Evolutionary conservation across 306 rosid species (phyloP).

Genomic region (Prunus armeniaca): DNA sequence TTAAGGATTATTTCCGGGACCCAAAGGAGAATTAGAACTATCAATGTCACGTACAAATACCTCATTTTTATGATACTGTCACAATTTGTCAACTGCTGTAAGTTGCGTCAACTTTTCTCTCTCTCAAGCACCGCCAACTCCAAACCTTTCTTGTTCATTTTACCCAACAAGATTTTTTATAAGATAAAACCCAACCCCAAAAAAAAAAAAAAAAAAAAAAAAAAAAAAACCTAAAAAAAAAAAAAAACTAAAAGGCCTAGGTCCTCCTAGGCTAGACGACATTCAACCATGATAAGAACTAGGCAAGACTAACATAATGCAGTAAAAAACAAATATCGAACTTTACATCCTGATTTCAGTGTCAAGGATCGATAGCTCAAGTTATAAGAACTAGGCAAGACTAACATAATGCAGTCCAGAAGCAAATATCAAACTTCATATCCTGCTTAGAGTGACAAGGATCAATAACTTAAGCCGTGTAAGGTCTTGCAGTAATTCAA

Average conservation of each 20-base stretch:
- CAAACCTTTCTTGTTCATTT: not conserved
- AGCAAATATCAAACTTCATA: not conserved
- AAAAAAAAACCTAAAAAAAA: no score
- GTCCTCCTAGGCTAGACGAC: not conserved
- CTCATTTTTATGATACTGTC: not conserved
- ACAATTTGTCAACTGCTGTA: not conserved
- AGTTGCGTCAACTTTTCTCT: not conserved
- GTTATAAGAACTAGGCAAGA: not conserved
- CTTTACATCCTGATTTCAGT: not conserved
- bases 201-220: not conserved
- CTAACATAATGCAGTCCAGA: not conserved
- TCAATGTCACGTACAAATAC: not conserved
- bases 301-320: constrained; percentile 10
- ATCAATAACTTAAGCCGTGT: constrained; percentile 2
- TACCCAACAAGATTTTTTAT: not conserved
- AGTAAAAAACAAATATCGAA: not conserved
- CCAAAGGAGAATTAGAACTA: not conserved
- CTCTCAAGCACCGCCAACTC: not conserved
- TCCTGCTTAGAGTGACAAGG: not conserved
- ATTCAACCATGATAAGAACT: not conserved
- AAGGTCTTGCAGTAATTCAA: not conserved
- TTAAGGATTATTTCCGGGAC: not conserved
- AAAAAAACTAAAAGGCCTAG: not conserved
- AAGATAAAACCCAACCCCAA: not conserved
- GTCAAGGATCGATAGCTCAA: not conserved